These are phyloP conservation scores for Cenchrus fungigraminus DNA, from an alignment of 176 grass and related monocot species.

Conservation along the genomic window DNA sequence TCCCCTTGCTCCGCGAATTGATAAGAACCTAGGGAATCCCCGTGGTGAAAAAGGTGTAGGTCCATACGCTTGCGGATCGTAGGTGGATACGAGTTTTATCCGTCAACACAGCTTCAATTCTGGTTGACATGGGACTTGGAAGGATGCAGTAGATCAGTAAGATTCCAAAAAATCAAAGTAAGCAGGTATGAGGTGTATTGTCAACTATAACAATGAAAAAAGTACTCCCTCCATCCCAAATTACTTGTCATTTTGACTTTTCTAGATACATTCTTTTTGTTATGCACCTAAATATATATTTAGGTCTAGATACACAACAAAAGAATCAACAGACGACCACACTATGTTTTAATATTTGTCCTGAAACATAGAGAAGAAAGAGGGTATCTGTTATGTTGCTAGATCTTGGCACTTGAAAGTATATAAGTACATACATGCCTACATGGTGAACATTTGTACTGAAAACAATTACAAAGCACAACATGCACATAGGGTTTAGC, in stretches of 20 bases:
- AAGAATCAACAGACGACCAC: neutral
- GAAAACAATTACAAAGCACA: no score
- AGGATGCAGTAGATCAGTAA: neutral
- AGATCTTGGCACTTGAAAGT: conserved; percentile 11
- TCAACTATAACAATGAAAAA: neutral
- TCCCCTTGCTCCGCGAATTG: no score
- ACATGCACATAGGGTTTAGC: no score
- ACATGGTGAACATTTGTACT: no score
- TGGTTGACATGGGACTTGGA: conserved; percentile 30
- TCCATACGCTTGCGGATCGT: no score
- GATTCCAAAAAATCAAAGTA: neutral
- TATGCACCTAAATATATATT: no score
- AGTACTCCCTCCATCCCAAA: neutral
- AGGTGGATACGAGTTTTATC: no score
- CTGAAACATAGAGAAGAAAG: neutral
- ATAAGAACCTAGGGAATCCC: no score
- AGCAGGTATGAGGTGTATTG: neutral
- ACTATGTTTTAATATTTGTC: neutral
- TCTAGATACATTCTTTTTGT: no score
- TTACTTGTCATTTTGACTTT: no score
- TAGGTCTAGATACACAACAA: no score
- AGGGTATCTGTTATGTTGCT: neutral
- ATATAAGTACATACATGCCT: neutral
- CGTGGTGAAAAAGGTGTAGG: no score
- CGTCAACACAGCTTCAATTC: neutral